These are phyloP conservation scores for Nothophoma quercina DNA, from an alignment of 2,329 filamentous ascomycete species.

Conservation along the genomic window DNA sequence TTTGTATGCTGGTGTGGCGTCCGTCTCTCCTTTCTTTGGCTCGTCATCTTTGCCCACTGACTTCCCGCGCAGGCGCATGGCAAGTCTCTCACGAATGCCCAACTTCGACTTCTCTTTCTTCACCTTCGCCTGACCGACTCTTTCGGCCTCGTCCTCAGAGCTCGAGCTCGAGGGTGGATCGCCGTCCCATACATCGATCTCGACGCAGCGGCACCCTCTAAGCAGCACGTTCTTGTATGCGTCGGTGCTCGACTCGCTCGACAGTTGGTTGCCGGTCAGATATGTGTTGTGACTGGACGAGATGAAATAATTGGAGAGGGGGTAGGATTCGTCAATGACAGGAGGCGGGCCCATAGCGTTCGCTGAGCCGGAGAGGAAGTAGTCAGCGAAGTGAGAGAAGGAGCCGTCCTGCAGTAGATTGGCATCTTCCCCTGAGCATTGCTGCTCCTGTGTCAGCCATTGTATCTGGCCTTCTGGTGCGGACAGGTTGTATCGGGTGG, in stretches of 20 bases:
- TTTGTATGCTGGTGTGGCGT: constrained; percentile 11
- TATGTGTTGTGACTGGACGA: constrained; percentile 97
- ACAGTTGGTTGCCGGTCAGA: constrained; percentile 83
- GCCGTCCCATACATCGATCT: constrained; percentile 95
- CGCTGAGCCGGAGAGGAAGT: constrained; percentile 56
- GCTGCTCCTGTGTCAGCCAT: constrained; percentile 46
- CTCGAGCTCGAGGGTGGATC: constrained; percentile 54
- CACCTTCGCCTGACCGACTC: constrained; percentile 25
- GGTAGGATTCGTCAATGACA: constrained; percentile 66
- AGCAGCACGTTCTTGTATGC: constrained; percentile 80
- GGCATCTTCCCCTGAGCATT: constrained; percentile 29
- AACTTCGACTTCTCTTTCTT: constrained; percentile 39
- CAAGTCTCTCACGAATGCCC: constrained; percentile 47
- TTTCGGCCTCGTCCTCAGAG: constrained; percentile 41
- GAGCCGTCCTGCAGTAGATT: constrained; percentile 41
- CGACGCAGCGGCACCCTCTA: constrained; percentile 85
- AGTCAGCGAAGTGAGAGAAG: constrained; percentile 47
- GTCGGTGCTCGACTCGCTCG: constrained; percentile 77
- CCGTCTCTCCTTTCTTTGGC: constrained; percentile 16
- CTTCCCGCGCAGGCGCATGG: constrained; percentile 42
- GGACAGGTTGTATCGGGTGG: constrained; percentile 39
- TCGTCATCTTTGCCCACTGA: constrained; percentile 32
- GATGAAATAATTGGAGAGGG: constrained; percentile 90
- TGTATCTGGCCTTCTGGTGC: constrained; percentile 40
- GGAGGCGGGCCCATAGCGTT: constrained; percentile 54